These are phyloP conservation scores for Chlorella sp. DNA, from an alignment of 139 green algal genomes.

Conservation along the genomic window DNA sequence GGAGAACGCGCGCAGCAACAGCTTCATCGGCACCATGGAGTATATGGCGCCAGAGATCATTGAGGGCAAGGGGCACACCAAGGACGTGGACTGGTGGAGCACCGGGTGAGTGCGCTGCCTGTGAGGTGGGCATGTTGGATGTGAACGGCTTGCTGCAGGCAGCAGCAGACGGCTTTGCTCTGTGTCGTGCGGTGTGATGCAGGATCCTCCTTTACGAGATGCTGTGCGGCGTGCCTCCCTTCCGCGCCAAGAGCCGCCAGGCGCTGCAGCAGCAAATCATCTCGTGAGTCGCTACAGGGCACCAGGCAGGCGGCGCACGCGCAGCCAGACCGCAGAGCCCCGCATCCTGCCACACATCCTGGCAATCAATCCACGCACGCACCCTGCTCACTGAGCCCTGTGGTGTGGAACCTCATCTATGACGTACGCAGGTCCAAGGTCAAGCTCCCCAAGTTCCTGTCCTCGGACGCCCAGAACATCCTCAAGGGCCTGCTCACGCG, in stretches of 20 bases:
- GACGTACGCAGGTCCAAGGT: conserved; percentile 19
- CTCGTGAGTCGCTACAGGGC: no score
- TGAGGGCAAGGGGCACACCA: conserved; percentile 73
- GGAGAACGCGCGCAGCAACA: conserved; percentile 66
- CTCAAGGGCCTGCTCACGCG: conserved; percentile 75
- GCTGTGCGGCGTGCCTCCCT: conserved; percentile 88
- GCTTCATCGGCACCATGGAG: conserved; percentile 93
- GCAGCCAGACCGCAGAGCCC: no score
- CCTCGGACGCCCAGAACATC: conserved; percentile 36
- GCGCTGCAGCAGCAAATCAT: conserved; percentile 88
- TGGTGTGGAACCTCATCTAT: no score
- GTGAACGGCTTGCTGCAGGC: no score
- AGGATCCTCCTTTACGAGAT: conserved; percentile 96
- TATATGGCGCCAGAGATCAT: conserved; percentile 85
- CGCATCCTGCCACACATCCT: no score
- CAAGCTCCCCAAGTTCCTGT: conserved; percentile 39
- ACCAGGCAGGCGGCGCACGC: no score
- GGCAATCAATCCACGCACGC: no score
- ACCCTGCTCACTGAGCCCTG: no score
- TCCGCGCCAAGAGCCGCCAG: conserved; percentile 76
- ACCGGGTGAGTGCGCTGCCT: conserved; percentile 56
- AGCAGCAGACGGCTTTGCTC: no score
- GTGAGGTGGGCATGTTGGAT: no score
- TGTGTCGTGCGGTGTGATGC: no score
- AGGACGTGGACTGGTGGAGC: conserved; percentile 95